Evolutionary conservation across 1,284 basidiomycete species (phyloP).

Genomic region (Sporisorium exsertum): DNA sequence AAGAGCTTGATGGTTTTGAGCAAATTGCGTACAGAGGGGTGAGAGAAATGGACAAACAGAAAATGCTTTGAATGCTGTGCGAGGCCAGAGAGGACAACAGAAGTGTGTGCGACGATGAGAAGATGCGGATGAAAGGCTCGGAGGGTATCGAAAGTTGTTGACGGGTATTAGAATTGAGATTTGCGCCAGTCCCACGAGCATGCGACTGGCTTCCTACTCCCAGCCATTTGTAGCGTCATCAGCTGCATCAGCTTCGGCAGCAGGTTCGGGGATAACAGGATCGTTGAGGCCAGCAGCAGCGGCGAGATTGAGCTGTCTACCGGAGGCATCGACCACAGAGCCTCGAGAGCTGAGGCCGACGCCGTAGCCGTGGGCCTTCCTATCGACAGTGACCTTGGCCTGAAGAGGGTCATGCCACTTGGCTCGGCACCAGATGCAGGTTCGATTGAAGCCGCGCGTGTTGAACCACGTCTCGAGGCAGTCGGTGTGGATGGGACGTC

Average conservation of each 20-base stretch:
- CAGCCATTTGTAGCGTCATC: conserved; percentile 7
- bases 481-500: conserved; percentile 44
- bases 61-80: not conserved
- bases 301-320: conserved; percentile 43
- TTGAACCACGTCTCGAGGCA: conserved; percentile 45
- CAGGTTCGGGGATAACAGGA: conserved; percentile 11
- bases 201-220: not conserved
- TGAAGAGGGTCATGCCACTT: conserved; percentile 18
- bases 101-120: not conserved
- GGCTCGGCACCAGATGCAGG: conserved; percentile 51
- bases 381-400: not conserved
- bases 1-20: not conserved
- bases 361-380: conserved; percentile 33
- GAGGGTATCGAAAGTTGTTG: conserved; percentile 1
- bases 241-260: conserved; percentile 3
- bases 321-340: conserved; percentile 19
- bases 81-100: not conserved
- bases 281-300: conserved; percentile 23
- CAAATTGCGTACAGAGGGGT: not conserved
- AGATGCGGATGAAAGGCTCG: not conserved
- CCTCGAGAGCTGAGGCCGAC: conserved; percentile 22
- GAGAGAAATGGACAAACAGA: not conserved
- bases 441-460: conserved; percentile 18
- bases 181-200: not conserved
- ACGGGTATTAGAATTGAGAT: not conserved